Evolutionary conservation across 371 early-diverging fungal species (phyloP).

Genomic region (Mucor indicus): DNA sequence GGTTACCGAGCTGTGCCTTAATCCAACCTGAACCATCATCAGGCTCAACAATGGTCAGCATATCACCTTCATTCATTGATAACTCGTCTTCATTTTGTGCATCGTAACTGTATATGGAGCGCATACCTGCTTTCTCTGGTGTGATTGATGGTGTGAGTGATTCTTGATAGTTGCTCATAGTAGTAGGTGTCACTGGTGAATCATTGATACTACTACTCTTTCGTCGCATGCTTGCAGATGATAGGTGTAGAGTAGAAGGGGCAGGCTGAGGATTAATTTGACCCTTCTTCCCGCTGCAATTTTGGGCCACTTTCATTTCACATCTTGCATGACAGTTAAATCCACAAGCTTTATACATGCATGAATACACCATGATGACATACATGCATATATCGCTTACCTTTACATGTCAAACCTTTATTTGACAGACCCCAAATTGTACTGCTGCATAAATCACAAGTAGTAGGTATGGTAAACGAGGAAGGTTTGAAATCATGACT

Average conservation of each 20-base stretch:
- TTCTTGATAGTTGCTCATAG: not conserved
- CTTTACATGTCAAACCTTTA: conserved; percentile 73
- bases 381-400: conserved; percentile 16
- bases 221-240: not conserved
- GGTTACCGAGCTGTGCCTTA: conserved; percentile 39
- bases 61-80: conserved; percentile 63
- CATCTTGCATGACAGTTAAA: conserved; percentile 84
- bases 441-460: conserved; percentile 74
- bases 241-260: conserved; percentile 2
- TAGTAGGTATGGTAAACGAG: conserved; percentile 78
- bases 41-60: conserved; percentile 56
- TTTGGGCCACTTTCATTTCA: conserved; percentile 82
- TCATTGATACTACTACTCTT: not conserved
- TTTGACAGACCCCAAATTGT: conserved; percentile 78
- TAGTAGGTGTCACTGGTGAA: not conserved
- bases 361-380: not conserved
- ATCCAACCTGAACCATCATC: conserved; percentile 81
- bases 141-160: not conserved
- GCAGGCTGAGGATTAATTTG: conserved; percentile 49
- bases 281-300: conserved; percentile 65
- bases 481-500: conserved; percentile 72
- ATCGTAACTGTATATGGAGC: conserved; percentile 60
- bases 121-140: not conserved
- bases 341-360: conserved; percentile 60
- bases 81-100: conserved; percentile 77